phyloP scores from a whole-genome alignment of 1,139 yeast genomes.

The Blastobotrys indianensis region DNA sequence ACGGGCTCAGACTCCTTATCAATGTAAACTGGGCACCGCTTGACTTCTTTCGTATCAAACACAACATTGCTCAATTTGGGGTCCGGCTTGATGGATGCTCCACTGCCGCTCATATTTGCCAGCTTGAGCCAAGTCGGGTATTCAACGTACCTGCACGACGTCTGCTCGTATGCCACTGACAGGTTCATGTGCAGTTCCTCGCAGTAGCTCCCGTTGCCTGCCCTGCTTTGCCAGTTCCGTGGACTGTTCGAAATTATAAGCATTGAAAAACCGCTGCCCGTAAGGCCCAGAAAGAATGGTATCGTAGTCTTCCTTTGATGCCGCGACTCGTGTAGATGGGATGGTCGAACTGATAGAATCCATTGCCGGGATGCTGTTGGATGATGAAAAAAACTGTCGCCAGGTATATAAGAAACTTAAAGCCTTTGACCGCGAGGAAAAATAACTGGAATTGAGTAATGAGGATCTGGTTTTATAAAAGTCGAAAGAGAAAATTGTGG shows the following conservation, averaged over 20 bases:
- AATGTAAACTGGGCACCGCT: slow-evolving; percentile 3
- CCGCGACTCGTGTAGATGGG: too few species aligned
- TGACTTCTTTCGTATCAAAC: slow-evolving; percentile 7
- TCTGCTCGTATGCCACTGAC: not conserved
- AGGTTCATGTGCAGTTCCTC: slow-evolving; percentile 3
- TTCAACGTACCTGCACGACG: slow-evolving; percentile 3
- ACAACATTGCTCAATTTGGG: not conserved
- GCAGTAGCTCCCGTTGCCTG: slow-evolving; percentile 6
- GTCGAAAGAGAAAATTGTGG: too few species aligned
- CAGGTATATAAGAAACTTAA: too few species aligned
- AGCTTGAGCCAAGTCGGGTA: slow-evolving; percentile 7
- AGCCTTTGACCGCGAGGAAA: too few species aligned
- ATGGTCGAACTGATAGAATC: too few species aligned
- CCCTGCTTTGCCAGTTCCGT: slow-evolving; percentile 4
- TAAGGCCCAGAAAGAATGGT: not conserved
- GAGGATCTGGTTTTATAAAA: too few species aligned
- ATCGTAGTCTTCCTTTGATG: not conserved
- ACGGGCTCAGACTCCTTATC: not conserved
- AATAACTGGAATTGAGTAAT: too few species aligned
- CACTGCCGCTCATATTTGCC: slow-evolving; percentile 4
- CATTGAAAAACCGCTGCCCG: slow-evolving; percentile 4
- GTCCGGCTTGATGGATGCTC: not conserved
- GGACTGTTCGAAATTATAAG: slow-evolving; percentile 4
- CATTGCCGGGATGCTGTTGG: too few species aligned
- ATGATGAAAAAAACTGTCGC: too few species aligned